phyloP scores from a whole-genome alignment of 2,329 filamentous ascomycete genomes.

The Grosmannia huntii region DNA sequence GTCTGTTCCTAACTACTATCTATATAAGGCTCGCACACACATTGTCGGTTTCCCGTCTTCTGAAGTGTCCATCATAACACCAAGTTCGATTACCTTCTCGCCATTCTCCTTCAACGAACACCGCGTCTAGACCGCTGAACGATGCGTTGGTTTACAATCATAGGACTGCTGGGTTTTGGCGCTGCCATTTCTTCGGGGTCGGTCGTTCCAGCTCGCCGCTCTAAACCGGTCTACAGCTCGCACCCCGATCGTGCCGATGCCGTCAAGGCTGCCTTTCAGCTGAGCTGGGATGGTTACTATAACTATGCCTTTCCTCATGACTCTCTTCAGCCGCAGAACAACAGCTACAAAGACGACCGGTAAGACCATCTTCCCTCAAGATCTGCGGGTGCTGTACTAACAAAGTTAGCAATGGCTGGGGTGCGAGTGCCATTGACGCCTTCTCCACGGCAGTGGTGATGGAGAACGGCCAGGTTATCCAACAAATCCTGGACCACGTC shows the following conservation, averaged over 20 bases:
- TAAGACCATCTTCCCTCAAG: slow-evolving; percentile 22
- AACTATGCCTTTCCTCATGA: slow-evolving; percentile 67
- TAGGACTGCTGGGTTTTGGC: slow-evolving; percentile 1
- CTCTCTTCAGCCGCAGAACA: slow-evolving; percentile 56
- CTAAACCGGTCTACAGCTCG: slow-evolving; percentile 14
- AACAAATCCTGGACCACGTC: slow-evolving; percentile 59
- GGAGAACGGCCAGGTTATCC: slow-evolving; percentile 52
- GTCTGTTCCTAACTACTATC: too few species aligned
- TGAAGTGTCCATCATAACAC: neutral
- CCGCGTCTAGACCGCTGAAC: neutral
- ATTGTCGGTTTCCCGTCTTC: too few species aligned
- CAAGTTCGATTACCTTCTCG: neutral
- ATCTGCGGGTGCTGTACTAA: too few species aligned
- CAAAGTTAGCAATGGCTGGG: slow-evolving; percentile 53
- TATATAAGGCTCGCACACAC: too few species aligned
- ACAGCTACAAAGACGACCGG: slow-evolving; percentile 56
- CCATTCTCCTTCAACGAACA: neutral
- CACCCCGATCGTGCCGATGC: slow-evolving; percentile 37
- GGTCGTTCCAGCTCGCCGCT: neutral
- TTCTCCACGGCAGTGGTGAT: slow-evolving; percentile 71
- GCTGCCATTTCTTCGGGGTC: neutral
- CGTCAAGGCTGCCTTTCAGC: slow-evolving; percentile 55
- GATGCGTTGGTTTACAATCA: neutral
- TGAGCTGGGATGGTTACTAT: slow-evolving; percentile 62
- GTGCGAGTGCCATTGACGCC: slow-evolving; percentile 69